These are phyloP conservation scores for Alnus rubra DNA, from an alignment of 306 rosid species.

Conservation along the genomic window DNA sequence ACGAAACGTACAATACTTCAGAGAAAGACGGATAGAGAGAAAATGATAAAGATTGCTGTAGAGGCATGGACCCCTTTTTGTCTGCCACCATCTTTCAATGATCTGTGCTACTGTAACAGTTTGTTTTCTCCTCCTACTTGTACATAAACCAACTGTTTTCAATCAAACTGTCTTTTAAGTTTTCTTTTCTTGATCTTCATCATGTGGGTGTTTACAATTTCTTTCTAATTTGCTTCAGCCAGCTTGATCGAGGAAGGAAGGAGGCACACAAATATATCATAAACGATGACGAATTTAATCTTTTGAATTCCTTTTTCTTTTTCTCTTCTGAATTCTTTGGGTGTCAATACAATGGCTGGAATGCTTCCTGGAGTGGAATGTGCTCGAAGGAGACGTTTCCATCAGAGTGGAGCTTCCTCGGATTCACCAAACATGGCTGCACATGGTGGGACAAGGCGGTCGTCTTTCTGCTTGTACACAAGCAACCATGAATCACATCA, in stretches of 20 bases:
- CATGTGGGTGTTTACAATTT: not conserved
- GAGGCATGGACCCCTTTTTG: constrained; percentile 34
- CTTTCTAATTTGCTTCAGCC: not conserved
- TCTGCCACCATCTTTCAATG: constrained; percentile 21
- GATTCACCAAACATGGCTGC: constrained; percentile 37
- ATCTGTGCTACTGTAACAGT: not conserved
- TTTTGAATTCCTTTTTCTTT: not conserved
- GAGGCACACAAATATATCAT: not conserved
- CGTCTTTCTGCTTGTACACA: constrained; percentile 62
- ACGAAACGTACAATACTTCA: not conserved
- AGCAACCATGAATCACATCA: constrained; percentile 49
- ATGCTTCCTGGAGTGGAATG: constrained; percentile 95
- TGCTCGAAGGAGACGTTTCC: constrained; percentile 78
- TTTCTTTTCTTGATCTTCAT: not conserved
- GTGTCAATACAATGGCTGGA: constrained; percentile 53
- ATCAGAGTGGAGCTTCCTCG: constrained; percentile 38
- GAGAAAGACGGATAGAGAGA: not conserved
- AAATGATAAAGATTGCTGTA: constrained; percentile 8
- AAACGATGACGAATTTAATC: not conserved
- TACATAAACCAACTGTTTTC: not conserved
- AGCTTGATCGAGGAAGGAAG: not conserved
- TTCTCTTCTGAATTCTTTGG: not conserved
- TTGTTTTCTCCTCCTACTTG: not conserved
- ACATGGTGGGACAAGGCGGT: constrained; percentile 40
- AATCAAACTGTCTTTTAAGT: not conserved